Percentiles rank a stretch among this genome's conserved stretches.
These are phyloP conservation scores for Forsythia viridissima DNA, from an alignment of 257 asterid species.

Conservation along the genomic window DNA sequence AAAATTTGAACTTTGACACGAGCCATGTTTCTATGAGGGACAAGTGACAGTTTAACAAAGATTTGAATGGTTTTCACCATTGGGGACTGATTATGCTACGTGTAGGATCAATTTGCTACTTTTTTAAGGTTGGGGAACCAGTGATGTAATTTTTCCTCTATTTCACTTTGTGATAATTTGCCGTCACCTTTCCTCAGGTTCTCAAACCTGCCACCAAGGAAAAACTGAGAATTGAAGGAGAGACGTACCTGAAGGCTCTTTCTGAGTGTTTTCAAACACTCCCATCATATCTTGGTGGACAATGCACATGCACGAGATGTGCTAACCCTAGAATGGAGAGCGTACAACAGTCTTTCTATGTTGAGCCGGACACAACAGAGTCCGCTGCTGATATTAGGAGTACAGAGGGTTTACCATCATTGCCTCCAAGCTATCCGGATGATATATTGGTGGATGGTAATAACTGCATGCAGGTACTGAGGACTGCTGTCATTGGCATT, in stretches of 20 bases:
- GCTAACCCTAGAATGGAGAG: conserved; percentile 29
- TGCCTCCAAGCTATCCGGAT: conserved; percentile 28
- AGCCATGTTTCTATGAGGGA: background rate
- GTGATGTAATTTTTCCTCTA: background rate
- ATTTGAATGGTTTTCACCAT: background rate
- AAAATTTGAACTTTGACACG: background rate
- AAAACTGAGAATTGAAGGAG: conserved; percentile 85
- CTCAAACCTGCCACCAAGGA: conserved; percentile 78
- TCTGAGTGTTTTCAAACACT: conserved; percentile 52
- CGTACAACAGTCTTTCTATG: conserved; percentile 17
- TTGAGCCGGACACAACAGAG: conserved; percentile 19
- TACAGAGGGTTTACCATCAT: conserved; percentile 35
- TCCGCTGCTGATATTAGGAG: conserved; percentile 28
- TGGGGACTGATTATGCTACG: background rate
- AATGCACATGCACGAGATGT: conserved; percentile 71
- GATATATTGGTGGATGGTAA: conserved; percentile 31
- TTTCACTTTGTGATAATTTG: conserved; percentile 8
- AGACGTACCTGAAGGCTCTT: conserved; percentile 50
- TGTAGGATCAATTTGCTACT: background rate
- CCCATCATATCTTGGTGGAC: conserved; percentile 86
- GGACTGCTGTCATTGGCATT: conserved; percentile 62
- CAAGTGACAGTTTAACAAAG: background rate
- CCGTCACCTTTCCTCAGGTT: conserved; percentile 48
- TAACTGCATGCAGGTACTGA: conserved; percentile 40
- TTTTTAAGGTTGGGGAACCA: background rate